These are phyloP conservation scores for Vigna nakashimae DNA, from an alignment of 306 rosid species.

Conservation along the genomic window DNA sequence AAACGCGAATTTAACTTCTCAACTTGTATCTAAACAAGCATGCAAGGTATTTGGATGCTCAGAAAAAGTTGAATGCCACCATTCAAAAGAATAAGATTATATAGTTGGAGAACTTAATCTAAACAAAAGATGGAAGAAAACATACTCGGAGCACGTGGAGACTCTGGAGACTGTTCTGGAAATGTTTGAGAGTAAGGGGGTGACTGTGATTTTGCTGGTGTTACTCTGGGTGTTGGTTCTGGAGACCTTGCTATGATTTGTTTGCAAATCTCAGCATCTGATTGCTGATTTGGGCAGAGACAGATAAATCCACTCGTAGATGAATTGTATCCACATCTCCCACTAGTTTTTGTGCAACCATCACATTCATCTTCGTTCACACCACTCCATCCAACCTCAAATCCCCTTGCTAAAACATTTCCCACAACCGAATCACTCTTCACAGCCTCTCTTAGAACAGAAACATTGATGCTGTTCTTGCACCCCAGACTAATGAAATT, in stretches of 20 bases:
- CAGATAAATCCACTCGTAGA: conserved; percentile 32
- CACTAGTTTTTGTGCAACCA: conserved; percentile 38
- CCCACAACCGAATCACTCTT: neutral
- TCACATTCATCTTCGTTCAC: conserved; percentile 15
- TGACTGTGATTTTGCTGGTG: neutral
- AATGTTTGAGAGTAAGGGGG: neutral
- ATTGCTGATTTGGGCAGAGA: conserved; percentile 40
- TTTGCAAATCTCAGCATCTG: conserved; percentile 17
- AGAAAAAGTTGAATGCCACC: conserved; percentile 8
- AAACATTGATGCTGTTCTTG: conserved; percentile 24
- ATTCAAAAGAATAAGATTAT: neutral
- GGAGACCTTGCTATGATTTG: neutral
- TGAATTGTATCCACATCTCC: conserved; percentile 50
- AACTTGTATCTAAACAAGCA: neutral
- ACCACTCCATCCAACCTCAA: conserved; percentile 52
- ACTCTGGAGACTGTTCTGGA: neutral
- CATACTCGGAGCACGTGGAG: conserved; percentile 34
- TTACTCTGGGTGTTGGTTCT: neutral
- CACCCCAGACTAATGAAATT: neutral
- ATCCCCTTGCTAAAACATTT: conserved; percentile 43
- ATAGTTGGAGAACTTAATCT: neutral
- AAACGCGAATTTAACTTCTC: neutral
- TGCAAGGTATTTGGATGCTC: conserved; percentile 13
- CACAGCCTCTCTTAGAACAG: neutral
- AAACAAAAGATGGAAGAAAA: conserved; percentile 27